Percentiles rank a stretch among this genome's conserved stretches.
Evolutionary conservation across 805 yeast species (phyloP).

Genomic region (Saccharomycopsis lassenensis): DNA sequence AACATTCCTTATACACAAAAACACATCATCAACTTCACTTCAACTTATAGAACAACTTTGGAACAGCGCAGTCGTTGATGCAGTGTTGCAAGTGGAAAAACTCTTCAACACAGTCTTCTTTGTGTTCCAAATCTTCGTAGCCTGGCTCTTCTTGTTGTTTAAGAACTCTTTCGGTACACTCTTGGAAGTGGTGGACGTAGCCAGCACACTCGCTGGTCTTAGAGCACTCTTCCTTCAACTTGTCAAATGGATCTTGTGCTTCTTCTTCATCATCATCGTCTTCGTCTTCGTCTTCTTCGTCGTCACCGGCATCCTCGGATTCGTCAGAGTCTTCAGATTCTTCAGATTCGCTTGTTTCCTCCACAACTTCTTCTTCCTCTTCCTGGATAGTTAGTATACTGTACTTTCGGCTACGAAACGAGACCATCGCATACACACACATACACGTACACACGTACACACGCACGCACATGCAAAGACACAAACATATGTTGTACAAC

Average conservation of each 20-base stretch:
- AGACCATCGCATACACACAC: neutral
- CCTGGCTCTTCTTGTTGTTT: conserved; percentile 75
- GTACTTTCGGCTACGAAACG: neutral
- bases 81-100: conserved; percentile 95
- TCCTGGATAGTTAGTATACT: neutral
- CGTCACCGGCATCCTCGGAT: conserved; percentile 25
- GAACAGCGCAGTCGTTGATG: conserved; percentile 83
- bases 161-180: conserved; percentile 92
- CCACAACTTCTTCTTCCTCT: conserved; percentile 24
- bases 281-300: conserved; percentile 43
- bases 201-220: conserved; percentile 57
- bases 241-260: conserved; percentile 54
- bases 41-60: conserved; percentile 77
- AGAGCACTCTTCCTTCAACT: conserved; percentile 56
- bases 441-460: too few relatives aligned
- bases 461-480: too few relatives aligned
- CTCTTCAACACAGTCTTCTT: conserved; percentile 98
- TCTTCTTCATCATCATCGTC: conserved; percentile 65
- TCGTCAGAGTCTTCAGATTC: conserved; percentile 14
- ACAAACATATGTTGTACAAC: too few relatives aligned
- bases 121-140: conserved; percentile 68
- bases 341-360: conserved; percentile 17
- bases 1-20: too few relatives aligned
- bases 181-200: conserved; percentile 80
- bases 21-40: too few relatives aligned